Base-by-base conservation (phyloP, 2,329 filamentous ascomycete species). In the Trichoderma sp. region DNA sequence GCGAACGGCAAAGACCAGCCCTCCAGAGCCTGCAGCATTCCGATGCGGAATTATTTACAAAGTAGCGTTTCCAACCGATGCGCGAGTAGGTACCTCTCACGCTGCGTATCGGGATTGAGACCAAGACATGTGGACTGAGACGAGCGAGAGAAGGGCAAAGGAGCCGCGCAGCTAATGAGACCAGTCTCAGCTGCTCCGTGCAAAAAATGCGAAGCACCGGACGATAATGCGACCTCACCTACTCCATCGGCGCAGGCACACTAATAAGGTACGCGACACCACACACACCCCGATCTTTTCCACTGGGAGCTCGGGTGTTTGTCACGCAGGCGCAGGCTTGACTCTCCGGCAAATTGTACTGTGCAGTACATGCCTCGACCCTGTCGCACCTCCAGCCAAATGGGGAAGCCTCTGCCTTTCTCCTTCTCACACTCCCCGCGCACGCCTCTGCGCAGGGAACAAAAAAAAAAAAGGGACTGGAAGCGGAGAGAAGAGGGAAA, bases 21-120 rank as follows among this genome's bases (percentile, higher is more conserved):
- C 49, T 49, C 49, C 66, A 21, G 56, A 13, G 26, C 49, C 56
- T 68, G 66, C 58, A 56, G 32, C 66, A 68, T 68, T 68, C 66
- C 66, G 66, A 16, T 26, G 58, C 43, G 26, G 43, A 37, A 63
- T 37, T 43, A 54, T 18, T 43, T 5, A 14, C 16, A 7, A 43
- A 16, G 37, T 43, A 43, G 37, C 16, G 18, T 43, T 43, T 43
- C 37, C 37, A 8, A 8, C 16, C 37, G 37, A 18, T 28, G 24
- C 4, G 13, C 58, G 30, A 58, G 21, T 5, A 32, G 30, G 30
- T 21, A 24, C 7, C 34, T 32, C 30, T 8, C 30, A 13, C n/a
- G 24, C 24, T 28, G 26, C 26, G 43, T 21, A 46, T 51, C 26
- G 30, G 32, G 21, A 43, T 24, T 16, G 51, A 65, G 51, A 55